phyloP scores from a whole-genome alignment of 2,329 filamentous ascomycete species.

The Fusarium penzigii region DNA sequence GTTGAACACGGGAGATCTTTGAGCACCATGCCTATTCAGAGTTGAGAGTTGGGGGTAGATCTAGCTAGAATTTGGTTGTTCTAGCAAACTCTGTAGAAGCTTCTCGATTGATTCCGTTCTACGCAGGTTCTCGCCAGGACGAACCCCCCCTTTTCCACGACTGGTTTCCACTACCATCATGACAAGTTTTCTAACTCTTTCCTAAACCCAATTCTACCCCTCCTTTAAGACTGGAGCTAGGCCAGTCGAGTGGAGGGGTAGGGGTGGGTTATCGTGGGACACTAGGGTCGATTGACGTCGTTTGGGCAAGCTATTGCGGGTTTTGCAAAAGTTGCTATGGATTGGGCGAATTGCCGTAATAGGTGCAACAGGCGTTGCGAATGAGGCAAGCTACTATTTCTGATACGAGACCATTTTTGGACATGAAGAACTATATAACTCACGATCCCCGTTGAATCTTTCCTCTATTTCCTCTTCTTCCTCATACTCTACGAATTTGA shows the following conservation, averaged over 20 bases:
- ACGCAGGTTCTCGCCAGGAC: not conserved
- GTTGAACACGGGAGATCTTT: not conserved
- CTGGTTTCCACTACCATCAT: not conserved
- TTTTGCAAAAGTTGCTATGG: not conserved
- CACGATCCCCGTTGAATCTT: not conserved
- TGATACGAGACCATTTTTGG: not conserved
- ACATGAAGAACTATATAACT: not conserved
- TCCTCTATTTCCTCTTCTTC: not conserved
- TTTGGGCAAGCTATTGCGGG: not conserved
- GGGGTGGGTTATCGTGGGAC: not conserved
- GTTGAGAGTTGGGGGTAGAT: too few species aligned
- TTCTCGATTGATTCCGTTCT: conserved; percentile 11
- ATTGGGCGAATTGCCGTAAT: not conserved
- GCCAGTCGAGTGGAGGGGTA: not conserved
- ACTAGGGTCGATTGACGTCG: not conserved
- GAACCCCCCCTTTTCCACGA: not conserved
- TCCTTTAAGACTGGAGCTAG: not conserved
- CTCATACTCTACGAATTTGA: not conserved
- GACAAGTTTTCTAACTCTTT: not conserved
- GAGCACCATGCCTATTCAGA: not conserved
- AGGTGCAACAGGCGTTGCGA: not conserved
- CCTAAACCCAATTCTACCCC: not conserved
- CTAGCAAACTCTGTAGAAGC: conserved; percentile 9
- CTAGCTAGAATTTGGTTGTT: not conserved
- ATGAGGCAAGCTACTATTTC: not conserved